These are phyloP conservation scores for Pythium pyrilobum DNA, from an alignment of 352 stramenopile genomes.

Conservation along the genomic window DNA sequence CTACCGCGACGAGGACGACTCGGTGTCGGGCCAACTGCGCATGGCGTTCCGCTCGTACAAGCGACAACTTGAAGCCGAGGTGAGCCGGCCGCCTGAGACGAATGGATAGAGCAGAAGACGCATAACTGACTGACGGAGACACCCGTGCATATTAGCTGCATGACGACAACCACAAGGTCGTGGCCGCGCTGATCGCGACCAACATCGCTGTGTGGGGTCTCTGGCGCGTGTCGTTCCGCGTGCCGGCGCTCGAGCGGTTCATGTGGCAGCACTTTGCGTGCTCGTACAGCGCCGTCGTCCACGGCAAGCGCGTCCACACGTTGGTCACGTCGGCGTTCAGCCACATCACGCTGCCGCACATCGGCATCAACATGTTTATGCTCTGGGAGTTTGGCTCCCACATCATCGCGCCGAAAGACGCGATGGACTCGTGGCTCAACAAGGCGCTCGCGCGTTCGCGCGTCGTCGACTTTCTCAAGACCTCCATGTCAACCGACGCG, in stretches of 20 bases:
- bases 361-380: slow-evolving; percentile 88
- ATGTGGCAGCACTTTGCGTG: slow-evolving; percentile 85
- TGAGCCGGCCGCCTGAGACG: not conserved
- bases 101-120: no score
- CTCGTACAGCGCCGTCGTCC: slow-evolving; percentile 68
- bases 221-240: slow-evolving; percentile 58
- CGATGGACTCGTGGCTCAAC: slow-evolving; percentile 40
- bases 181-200: slow-evolving; percentile 53
- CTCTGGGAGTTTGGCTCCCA: slow-evolving; percentile 79
- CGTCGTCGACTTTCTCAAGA: slow-evolving; percentile 35
- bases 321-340: slow-evolving; percentile 78
- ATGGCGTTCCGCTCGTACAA: slow-evolving; percentile 9
- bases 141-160: no score
- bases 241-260: slow-evolving; percentile 44
- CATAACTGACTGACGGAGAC: no score
- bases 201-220: slow-evolving; percentile 72
- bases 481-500: slow-evolving; percentile 18
- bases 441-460: slow-evolving; percentile 42
- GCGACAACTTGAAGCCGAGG: slow-evolving; percentile 1
- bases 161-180: slow-evolving; percentile 57
- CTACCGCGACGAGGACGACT: slow-evolving; percentile 8
- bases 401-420: slow-evolving; percentile 38
- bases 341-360: slow-evolving; percentile 77
- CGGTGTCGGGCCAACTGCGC: slow-evolving; percentile 5
- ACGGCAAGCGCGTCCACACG: slow-evolving; percentile 64